Base-by-base conservation (phyloP, 2,329 filamentous ascomycete species). In the Blumeriella jaapii region DNA sequence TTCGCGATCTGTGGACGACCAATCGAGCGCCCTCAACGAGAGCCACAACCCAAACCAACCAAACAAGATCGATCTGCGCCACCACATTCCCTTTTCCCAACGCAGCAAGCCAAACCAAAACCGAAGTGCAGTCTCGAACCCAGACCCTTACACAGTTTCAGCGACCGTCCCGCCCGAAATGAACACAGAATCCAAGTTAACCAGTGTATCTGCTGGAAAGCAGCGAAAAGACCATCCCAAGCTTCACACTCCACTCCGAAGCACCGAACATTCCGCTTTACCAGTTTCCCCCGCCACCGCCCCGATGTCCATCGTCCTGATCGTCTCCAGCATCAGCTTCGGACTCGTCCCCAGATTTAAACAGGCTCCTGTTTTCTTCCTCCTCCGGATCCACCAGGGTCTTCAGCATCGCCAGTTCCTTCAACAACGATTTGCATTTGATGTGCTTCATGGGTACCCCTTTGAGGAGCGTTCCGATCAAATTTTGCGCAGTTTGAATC, bases 401-500 rank as follows among this genome's bases (percentile, higher is more conserved):
- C 20, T 44, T 44, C 37, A 51, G 15, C 23, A 39, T 20, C 1
- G 40, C 22, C 23, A 53, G 32, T 34, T 53, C 49, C 3, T 20
- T 25, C 12, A 46, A 5, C 18, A 52, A 37, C 10, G 37, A 40
- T 13, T 38, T 39, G 31, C 50, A 52, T 24, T 12, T 9, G 9
- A 24, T 12, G 9, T n/a, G 20, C 17, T 9, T 5, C 2, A 24
- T 13, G 3, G 12, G 12, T 14, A 17, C 30, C 5, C 16, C 9
- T 7, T 33, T 6, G 6, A 33, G 15, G 3, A 33, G 13, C 7
- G 5, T 22, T 6, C 12, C 7, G 12, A 33, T 25, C 13, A 47
- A 34, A 6, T 46, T 38, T 20, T 38, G 31, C 2, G 34, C 31
- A 12, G 39, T 39, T 6, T 24, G n/a, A 18, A 36, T 41, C 6